Evolutionary conservation across 2,329 filamentous ascomycete genomes (phyloP).

Genomic region (Fusarium nanum): DNA sequence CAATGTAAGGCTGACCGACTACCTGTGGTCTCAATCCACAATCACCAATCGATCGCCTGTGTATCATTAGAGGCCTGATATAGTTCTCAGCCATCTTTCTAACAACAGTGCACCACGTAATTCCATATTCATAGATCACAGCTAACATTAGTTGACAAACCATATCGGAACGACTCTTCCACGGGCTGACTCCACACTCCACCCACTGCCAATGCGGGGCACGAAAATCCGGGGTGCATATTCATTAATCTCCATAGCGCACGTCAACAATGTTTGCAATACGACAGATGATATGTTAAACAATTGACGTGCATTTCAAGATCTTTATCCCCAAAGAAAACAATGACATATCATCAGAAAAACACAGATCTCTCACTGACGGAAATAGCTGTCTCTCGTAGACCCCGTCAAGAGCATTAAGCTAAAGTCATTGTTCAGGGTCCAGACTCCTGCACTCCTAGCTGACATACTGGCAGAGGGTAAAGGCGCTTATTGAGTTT

Average conservation of each 20-base stretch:
- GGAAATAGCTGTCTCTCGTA: not conserved
- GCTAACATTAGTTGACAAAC: not conserved
- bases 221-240: conserved; percentile 45
- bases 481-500: conserved; percentile 3
- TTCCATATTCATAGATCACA: not conserved
- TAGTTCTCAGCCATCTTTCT: not conserved
- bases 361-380: not conserved
- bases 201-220: conserved; percentile 34
- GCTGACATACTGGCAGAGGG: not conserved
- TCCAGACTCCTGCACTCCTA: conserved; percentile 14
- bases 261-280: not conserved
- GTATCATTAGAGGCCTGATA: not conserved
- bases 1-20: not conserved
- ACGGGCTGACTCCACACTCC: conserved; percentile 30
- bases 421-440: not conserved
- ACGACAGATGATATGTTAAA: conserved; percentile 8
- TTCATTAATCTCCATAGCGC: conserved; percentile 2
- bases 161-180: not conserved
- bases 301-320: not conserved
- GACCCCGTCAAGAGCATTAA: not conserved
- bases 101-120: not conserved
- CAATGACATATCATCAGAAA: not conserved
- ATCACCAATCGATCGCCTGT: not conserved
- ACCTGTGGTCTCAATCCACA: not conserved
- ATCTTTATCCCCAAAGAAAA: not conserved